These are phyloP conservation scores for Plectosphaerella plurivora DNA, from an alignment of 2,329 filamentous ascomycete species.

Conservation along the genomic window DNA sequence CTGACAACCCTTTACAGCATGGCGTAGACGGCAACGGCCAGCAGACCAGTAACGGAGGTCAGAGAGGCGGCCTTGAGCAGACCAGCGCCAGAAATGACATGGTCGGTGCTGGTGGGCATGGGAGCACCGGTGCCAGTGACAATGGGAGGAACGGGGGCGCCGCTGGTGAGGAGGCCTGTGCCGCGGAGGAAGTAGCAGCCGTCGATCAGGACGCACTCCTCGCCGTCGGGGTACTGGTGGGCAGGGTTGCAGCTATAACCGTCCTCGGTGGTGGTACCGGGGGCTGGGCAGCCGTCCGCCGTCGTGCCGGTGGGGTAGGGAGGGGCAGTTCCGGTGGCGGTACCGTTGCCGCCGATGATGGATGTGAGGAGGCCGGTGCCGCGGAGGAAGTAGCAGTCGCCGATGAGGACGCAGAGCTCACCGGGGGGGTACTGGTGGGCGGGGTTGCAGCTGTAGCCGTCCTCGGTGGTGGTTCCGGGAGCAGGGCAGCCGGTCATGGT, in stretches of 20 bases:
- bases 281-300: constrained; percentile 2
- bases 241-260: constrained; percentile 16
- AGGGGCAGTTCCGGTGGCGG: background rate
- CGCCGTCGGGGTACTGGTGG: constrained; percentile 11
- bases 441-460: constrained; percentile 15
- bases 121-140: background rate
- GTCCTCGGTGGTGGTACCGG: constrained; percentile 6
- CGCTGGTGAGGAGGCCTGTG: background rate
- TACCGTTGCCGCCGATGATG: background rate
- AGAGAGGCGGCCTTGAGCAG: too few species aligned
- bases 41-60: too few species aligned
- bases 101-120: too few species aligned
- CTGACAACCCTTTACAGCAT: too few species aligned
- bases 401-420: constrained; percentile 4
- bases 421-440: constrained; percentile 11
- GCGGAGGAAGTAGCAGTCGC: constrained; percentile 6
- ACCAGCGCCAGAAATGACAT: too few species aligned
- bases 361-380: background rate
- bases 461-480: constrained; percentile 5
- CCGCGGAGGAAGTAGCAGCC: constrained; percentile 6
- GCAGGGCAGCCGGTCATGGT: constrained; percentile 3
- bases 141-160: background rate
- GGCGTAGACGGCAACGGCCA: too few species aligned
- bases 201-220: constrained; percentile 4
- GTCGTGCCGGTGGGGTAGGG: too few species aligned